Conservation (phyloP, 805 yeast species). For the Metschnikowia shivogae region DNA sequence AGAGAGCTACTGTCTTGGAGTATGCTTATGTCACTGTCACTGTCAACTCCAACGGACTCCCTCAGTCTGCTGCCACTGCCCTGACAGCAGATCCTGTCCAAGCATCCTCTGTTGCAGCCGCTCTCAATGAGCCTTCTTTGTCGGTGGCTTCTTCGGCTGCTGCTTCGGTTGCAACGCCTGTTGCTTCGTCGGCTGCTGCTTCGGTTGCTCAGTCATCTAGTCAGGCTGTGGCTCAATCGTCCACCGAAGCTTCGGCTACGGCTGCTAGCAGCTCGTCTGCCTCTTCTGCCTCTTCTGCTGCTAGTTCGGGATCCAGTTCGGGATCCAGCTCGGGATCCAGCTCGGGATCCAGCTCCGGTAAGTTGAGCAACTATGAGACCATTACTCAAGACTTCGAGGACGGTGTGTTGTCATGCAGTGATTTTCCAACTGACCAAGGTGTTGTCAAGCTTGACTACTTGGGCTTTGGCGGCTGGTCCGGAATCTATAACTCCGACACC, state of each 20-base stretch:
- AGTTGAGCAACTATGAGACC: slow-evolving; percentile 49
- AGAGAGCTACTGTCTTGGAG: slow-evolving; percentile 54
- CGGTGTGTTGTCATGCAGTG: slow-evolving; percentile 62
- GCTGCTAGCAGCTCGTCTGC: slow-evolving; percentile 11
- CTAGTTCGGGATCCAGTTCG: slow-evolving; percentile 31
- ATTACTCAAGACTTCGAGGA: slow-evolving; percentile 67
- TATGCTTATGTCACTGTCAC: slow-evolving; percentile 37
- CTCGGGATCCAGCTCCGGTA: slow-evolving; percentile 47
- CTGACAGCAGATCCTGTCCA: slow-evolving; percentile 3
- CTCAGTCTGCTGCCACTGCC: slow-evolving; percentile 19
- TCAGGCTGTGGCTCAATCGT: slow-evolving; percentile 42
- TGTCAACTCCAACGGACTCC: slow-evolving; percentile 44
- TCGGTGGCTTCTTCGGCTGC: slow-evolving; percentile 21
- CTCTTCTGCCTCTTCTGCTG: slow-evolving; percentile 20
- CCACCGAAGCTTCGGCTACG: slow-evolving; percentile 22
- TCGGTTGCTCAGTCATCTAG: not conserved
- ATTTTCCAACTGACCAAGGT: slow-evolving; percentile 80
- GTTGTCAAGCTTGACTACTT: slow-evolving; percentile 68
- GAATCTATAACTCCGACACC: slow-evolving; percentile 57
- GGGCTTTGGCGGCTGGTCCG: slow-evolving; percentile 81
- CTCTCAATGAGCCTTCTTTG: not conserved
- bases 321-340: slow-evolving; percentile 14
- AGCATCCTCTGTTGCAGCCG: slow-evolving; percentile 11
- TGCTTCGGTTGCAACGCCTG: slow-evolving; percentile 14
- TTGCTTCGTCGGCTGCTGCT: slow-evolving; percentile 40